phyloP scores from a whole-genome alignment of 352 stramenopile genomes.

The Pythium phragmiticola region DNA sequence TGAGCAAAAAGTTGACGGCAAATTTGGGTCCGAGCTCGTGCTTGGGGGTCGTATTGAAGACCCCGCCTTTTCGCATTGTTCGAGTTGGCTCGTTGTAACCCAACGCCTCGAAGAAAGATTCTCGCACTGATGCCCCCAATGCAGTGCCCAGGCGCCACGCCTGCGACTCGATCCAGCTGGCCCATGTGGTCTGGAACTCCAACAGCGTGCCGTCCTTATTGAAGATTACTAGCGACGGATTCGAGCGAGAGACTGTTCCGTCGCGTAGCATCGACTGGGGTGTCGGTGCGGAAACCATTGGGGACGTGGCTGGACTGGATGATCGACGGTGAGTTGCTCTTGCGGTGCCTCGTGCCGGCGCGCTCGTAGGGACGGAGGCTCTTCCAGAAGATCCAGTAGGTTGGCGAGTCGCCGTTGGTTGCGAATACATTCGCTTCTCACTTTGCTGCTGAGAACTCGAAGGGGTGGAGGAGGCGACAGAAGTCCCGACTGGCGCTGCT shows the following conservation, averaged over 20 bases:
- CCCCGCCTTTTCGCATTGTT: conserved; percentile 29
- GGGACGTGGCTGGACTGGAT: neutral
- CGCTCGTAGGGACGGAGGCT: neutral
- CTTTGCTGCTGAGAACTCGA: neutral
- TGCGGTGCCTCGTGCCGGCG: neutral
- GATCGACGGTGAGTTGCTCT: neutral
- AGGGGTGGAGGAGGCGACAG: neutral
- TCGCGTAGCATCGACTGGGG: neutral
- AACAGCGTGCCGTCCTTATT: conserved; percentile 55
- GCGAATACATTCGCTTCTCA: neutral
- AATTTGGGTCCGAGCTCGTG: conserved; percentile 32
- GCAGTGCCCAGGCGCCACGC: conserved; percentile 34
- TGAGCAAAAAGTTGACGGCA: conserved; percentile 30
- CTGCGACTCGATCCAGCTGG: conserved; percentile 38
- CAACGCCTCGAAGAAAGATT: conserved; percentile 35
- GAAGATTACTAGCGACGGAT: conserved; percentile 43
- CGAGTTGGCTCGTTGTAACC: conserved; percentile 34
- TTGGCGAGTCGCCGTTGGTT: neutral
- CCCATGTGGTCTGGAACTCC: conserved; percentile 50
- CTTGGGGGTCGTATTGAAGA: conserved; percentile 35
- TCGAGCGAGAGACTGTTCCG: neutral
- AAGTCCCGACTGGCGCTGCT: neutral
- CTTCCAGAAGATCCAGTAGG: neutral
- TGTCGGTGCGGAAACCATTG: neutral
- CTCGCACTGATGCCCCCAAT: conserved; percentile 20